A percentile compares a stretch with the other conserved stretches of the same genome.
phyloP scores from a whole-genome alignment of 495 filamentous ascomycete species.

The Xanthoparmelia taractica region DNA sequence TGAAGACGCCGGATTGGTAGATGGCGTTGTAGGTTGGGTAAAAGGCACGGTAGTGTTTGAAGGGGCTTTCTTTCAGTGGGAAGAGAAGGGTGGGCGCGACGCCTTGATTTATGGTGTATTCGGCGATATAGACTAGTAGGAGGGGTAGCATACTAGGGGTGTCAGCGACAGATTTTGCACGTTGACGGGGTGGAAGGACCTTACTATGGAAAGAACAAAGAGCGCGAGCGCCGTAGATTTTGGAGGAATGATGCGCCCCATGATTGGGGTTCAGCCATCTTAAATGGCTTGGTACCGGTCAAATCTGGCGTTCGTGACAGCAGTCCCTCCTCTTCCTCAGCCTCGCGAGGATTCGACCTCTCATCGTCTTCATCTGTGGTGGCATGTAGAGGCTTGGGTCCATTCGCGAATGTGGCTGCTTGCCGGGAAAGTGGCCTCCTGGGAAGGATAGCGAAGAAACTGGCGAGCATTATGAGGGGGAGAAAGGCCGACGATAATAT shows the following conservation, averaged over 20 bases:
- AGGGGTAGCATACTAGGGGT: slow-evolving; percentile 75
- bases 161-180: neutral
- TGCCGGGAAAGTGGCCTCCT: slow-evolving; percentile 43
- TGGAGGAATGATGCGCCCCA: slow-evolving; percentile 36
- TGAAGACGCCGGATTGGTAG: slow-evolving; percentile 90
- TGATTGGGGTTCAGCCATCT: neutral
- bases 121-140: slow-evolving; percentile 84
- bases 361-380: slow-evolving; percentile 4
- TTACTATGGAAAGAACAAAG: slow-evolving; percentile 62
- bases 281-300: neutral
- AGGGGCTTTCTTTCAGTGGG: slow-evolving; percentile 65
- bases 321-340: slow-evolving; percentile 18
- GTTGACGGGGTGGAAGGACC: slow-evolving; percentile 20
- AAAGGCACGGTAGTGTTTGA: slow-evolving; percentile 61
- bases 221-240: slow-evolving; percentile 46
- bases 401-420: neutral
- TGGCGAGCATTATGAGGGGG: slow-evolving; percentile 72
- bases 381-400: neutral
- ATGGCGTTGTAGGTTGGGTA: slow-evolving; percentile 38
- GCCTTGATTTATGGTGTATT: slow-evolving; percentile 95
- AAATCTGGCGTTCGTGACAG: slow-evolving; percentile 6
- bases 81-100: slow-evolving; percentile 86
- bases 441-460: slow-evolving; percentile 77
- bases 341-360: neutral
- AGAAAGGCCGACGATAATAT: slow-evolving; percentile 69